Base-by-base conservation (phyloP, 768 basidiomycete genomes). In the Gautieria morchelliformis region DNA sequence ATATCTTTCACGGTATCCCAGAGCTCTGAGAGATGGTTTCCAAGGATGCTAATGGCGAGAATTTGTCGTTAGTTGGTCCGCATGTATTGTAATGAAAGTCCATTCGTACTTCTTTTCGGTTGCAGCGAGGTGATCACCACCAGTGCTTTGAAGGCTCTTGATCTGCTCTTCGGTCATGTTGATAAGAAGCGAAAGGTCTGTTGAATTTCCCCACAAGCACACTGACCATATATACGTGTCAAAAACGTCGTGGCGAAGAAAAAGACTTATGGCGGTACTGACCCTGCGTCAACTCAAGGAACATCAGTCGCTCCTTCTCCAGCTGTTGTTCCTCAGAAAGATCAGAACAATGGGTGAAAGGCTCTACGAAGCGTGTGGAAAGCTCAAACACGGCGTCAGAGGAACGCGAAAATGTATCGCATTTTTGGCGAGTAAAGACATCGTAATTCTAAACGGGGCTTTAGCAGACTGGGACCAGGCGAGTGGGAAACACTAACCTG, bases 101-200 rank as follows among this genome's bases (percentile, higher is more conserved):
- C 61, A 95, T 96, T 64, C 40, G 15, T 45, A 45, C 53, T 97
- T 96, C 74, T 94, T 93, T 72, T 95, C 93, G 1, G 94, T 93
- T 1, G 92, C 90, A 3, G 93, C 93, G 45, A 97, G 83, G 59
- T 91, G 83, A 48, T 93, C 94, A 20, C 93, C 92, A 17, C 93
- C 94, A 17, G 93, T 95, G 12, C 93, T 93, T 68, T 97, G 94
- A 15, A 96, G 78, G 44, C 86, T 81, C 69, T 93, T 93, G 74
- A 97, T 96, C 69, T 96, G 93, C 33, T 96, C 93, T 71, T 97
- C 94, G 8, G 89, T 89, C 93, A 96, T 96, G 72, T 97, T 91
- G 70, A 96, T 97, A 59, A 96, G 77, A 42, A 97, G 78, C 1
- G 93, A 96, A 51, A 96, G 76, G 70, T 96, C 94, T 52, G 94